Conservation (phyloP, 139 green algal species). For the Chlamydomonas sp. region DNA sequence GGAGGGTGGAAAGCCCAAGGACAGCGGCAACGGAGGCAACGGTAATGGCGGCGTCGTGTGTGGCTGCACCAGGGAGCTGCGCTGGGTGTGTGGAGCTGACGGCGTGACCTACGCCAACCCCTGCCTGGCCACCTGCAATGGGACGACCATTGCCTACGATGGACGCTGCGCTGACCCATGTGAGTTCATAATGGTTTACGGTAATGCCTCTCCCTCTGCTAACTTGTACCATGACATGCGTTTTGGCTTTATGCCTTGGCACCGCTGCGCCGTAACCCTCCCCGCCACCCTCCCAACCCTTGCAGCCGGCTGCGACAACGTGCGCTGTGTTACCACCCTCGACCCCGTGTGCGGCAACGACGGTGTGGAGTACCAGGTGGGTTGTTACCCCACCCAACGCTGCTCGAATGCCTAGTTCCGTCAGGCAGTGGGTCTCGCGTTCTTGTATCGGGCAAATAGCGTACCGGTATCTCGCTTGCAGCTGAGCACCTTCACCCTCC, state of each 20-base stretch:
- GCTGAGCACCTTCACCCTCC: too few relatives aligned
- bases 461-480: too few relatives aligned
- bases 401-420: too few relatives aligned
- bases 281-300: not conserved
- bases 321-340: not conserved
- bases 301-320: conserved; percentile 5
- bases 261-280: too few relatives aligned
- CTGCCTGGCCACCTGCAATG: conserved; percentile 41
- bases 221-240: not conserved
- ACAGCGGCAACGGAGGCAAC: not conserved
- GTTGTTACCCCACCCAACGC: too few relatives aligned
- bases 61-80: not conserved
- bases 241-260: too few relatives aligned
- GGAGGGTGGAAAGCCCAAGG: not conserved
- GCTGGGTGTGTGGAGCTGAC: conserved; percentile 1
- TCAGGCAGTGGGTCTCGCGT: too few relatives aligned
- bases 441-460: too few relatives aligned
- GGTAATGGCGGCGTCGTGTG: not conserved
- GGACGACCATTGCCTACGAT: conserved; percentile 21
- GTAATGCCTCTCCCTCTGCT: not conserved
- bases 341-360: not conserved
- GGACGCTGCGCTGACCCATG: not conserved
- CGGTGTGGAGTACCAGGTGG: too few relatives aligned
- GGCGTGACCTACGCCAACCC: conserved; percentile 36
- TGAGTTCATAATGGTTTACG: not conserved